Percentiles rank a stretch among this genome's conserved stretches.
phyloP scores from a whole-genome alignment of 2,329 filamentous ascomycete genomes.

The Niveomyces coronatus region DNA sequence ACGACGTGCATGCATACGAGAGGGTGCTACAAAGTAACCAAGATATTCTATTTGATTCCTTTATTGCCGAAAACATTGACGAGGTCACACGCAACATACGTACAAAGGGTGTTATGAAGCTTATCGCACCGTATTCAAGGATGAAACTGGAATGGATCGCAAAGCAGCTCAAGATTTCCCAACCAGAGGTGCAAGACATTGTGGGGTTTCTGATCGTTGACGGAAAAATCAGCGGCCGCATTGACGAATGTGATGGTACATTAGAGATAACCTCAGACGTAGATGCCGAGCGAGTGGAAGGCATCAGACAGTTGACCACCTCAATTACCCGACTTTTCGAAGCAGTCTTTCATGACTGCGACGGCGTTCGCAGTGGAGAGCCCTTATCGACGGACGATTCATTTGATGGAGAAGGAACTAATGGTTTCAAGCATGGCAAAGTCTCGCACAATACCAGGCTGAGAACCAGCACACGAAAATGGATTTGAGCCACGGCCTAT shows the following conservation, averaged over 20 bases:
- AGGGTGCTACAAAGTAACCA: slow-evolving; percentile 76
- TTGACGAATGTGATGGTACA: slow-evolving; percentile 78
- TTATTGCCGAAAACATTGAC: slow-evolving; percentile 98
- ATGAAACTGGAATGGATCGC: slow-evolving; percentile 86
- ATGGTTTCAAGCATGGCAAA: too few species aligned
- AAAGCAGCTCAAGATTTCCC: slow-evolving; percentile 73
- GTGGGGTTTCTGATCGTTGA: slow-evolving; percentile 90
- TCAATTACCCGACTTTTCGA: slow-evolving; percentile 60
- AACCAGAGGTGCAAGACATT: slow-evolving; percentile 86
- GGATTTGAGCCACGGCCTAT: too few species aligned
- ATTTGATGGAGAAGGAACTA: too few species aligned
- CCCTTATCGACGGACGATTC: slow-evolving; percentile 21
- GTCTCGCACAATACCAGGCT: too few species aligned
- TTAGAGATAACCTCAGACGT: slow-evolving; percentile 68
- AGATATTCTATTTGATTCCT: slow-evolving; percentile 82
- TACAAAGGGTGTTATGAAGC: slow-evolving; percentile 85
- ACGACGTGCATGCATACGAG: slow-evolving; percentile 89
- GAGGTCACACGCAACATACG: slow-evolving; percentile 98
- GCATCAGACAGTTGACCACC: slow-evolving; percentile 61
- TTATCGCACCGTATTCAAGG: slow-evolving; percentile 89
- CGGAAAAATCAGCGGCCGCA: slow-evolving; percentile 73
- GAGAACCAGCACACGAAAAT: too few species aligned
- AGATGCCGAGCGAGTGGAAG: slow-evolving; percentile 63
- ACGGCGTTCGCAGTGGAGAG: slow-evolving; percentile 45
- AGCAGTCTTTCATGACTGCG: slow-evolving; percentile 66